Evolutionary conservation across 495 filamentous ascomycete genomes (phyloP).

Genomic region (Margaritispora aquatica): DNA sequence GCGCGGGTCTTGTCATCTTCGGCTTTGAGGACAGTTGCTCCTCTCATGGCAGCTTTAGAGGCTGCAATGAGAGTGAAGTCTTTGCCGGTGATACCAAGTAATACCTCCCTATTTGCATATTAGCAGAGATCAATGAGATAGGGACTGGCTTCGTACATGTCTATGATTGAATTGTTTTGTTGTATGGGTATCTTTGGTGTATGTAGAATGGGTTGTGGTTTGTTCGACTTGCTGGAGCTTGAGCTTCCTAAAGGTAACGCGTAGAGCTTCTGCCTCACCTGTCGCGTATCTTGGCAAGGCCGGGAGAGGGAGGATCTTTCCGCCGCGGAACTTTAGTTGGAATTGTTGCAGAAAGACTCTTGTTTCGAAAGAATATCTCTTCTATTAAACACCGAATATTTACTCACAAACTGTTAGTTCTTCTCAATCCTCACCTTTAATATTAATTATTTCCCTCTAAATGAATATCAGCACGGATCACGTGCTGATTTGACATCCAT

Average conservation of each 20-base stretch:
- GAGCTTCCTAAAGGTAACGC: slow-evolving; percentile 4
- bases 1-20: slow-evolving; percentile 91
- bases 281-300: neutral
- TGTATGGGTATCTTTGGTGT: slow-evolving; percentile 3
- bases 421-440: too few relatives aligned
- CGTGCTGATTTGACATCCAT: too few relatives aligned
- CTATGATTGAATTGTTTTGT: slow-evolving; percentile 6
- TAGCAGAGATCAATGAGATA: neutral
- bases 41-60: slow-evolving; percentile 96
- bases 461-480: too few relatives aligned
- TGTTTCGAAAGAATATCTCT: too few relatives aligned
- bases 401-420: too few relatives aligned
- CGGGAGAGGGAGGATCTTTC: neutral
- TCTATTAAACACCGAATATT: too few relatives aligned
- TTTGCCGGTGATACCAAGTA: slow-evolving; percentile 96
- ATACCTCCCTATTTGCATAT: slow-evolving; percentile 72
- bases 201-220: slow-evolving; percentile 6
- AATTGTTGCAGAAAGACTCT: neutral
- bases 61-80: slow-evolving; percentile 98
- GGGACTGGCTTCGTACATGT: slow-evolving; percentile 15
- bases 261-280: slow-evolving; percentile 5
- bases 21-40: slow-evolving; percentile 91
- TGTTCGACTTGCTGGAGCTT: neutral
- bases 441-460: too few relatives aligned
- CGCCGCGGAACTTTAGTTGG: neutral